Conservation (phyloP, 2,329 filamentous ascomycete genomes). For the Tolypocladium sp. region DNA sequence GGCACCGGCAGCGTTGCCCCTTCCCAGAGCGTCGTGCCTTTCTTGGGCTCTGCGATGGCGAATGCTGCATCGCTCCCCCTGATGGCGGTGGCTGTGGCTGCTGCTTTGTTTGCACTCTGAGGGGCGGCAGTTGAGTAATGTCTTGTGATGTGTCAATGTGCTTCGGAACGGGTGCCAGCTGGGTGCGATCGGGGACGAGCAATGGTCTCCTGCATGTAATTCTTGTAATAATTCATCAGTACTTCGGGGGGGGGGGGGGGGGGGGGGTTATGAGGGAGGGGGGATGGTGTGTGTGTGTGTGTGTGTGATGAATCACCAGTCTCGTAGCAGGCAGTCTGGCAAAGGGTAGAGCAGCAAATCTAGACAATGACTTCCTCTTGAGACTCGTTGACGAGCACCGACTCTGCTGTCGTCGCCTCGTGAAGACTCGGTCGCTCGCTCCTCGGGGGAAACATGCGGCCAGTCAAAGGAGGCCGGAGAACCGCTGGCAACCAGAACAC, state of each 20-base stretch:
- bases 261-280: background rate
- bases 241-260: no score
- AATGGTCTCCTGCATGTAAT: background rate
- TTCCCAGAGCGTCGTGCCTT: background rate
- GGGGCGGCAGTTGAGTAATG: background rate
- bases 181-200: background rate
- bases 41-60: background rate
- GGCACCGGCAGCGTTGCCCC: background rate
- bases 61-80: background rate
- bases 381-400: background rate
- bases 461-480: background rate
- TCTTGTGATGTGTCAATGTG: background rate
- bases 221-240: background rate
- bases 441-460: background rate
- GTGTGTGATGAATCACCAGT: no score
- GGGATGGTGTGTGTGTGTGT: background rate
- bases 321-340: background rate
- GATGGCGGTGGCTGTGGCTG: background rate
- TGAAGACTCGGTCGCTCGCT: background rate
- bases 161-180: background rate
- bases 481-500: no score
- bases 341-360: background rate
- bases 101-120: background rate
- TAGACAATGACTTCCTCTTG: background rate
- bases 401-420: background rate